These are phyloP conservation scores for Mortierella claussenii DNA, from an alignment of 192 early-diverging fungal species.

Conservation along the genomic window DNA sequence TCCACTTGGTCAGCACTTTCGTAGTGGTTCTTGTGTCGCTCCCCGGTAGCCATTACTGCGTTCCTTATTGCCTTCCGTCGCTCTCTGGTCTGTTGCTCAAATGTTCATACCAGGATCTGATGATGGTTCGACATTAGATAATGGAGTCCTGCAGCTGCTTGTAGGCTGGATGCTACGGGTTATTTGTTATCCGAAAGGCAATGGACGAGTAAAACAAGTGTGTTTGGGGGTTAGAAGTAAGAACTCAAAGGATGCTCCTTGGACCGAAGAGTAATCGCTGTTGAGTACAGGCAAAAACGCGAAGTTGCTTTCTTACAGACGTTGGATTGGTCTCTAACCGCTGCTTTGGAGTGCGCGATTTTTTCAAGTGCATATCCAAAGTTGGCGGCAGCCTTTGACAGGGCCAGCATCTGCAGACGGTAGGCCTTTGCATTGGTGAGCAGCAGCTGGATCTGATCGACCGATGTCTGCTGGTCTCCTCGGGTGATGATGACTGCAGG, in stretches of 20 bases:
- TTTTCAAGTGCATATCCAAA: conserved; percentile 61
- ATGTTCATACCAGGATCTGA: conserved; percentile 58
- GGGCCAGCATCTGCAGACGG: conserved; percentile 56
- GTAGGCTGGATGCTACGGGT: conserved; percentile 52
- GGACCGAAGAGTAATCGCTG: too few species aligned
- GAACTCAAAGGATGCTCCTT: background rate
- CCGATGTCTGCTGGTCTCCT: conserved; percentile 50
- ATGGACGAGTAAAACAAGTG: background rate
- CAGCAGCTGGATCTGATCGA: conserved; percentile 51
- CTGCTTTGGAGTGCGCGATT: conserved; percentile 57
- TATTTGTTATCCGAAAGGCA: background rate
- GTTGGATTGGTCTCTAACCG: conserved; percentile 43
- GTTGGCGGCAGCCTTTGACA: conserved; percentile 57
- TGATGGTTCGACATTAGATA: conserved; percentile 65
- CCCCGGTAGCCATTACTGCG: background rate
- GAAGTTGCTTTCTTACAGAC: conserved; percentile 21
- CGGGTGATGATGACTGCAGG: conserved; percentile 53
- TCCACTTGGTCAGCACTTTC: too few species aligned
- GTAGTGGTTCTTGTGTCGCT: background rate
- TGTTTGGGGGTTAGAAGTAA: background rate
- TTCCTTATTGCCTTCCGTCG: too few species aligned
- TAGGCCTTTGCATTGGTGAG: conserved; percentile 57
- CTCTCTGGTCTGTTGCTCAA: background rate
- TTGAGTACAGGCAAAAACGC: too few species aligned
- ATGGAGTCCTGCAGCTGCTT: conserved; percentile 62